These are phyloP conservation scores for Vararia minispora DNA, from an alignment of 768 basidiomycete species.

Conservation along the genomic window DNA sequence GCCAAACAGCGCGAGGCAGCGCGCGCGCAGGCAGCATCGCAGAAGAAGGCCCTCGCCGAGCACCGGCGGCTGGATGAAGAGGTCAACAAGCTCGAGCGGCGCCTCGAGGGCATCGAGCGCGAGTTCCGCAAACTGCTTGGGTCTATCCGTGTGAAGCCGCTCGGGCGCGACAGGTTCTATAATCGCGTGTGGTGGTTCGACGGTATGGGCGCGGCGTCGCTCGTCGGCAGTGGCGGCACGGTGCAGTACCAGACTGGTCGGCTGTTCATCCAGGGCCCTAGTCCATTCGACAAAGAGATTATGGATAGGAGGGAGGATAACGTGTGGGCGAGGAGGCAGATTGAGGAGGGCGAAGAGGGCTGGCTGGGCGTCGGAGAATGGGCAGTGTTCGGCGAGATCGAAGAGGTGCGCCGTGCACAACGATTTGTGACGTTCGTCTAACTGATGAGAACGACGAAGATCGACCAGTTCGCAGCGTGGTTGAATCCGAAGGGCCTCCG, in stretches of 20 bases:
- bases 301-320: constrained; percentile 48
- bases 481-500: constrained; percentile 86
- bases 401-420: constrained; percentile 52
- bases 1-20: constrained; percentile 78
- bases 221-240: constrained; percentile 69
- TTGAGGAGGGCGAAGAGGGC: constrained; percentile 75
- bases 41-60: constrained; percentile 75
- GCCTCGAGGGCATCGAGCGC: constrained; percentile 80
- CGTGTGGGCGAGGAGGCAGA: constrained; percentile 47
- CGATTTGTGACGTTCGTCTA: background rate
- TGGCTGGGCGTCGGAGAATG: constrained; percentile 71
- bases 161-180: constrained; percentile 89
- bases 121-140: constrained; percentile 89
- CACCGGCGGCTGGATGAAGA: constrained; percentile 83
- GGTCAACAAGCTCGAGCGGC: constrained; percentile 67
- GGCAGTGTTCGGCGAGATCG: constrained; percentile 81
- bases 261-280: constrained; percentile 88
- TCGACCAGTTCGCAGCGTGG: constrained; percentile 80
- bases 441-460: constrained; percentile 29
- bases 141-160: constrained; percentile 73
- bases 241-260: constrained; percentile 83
- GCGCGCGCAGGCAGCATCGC: constrained; percentile 64
- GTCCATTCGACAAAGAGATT: constrained; percentile 68
- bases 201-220: constrained; percentile 77
- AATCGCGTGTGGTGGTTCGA: constrained; percentile 99